Base-by-base conservation (phyloP, 495 filamentous ascomycete species). In the Neurospora cerealis region DNA sequence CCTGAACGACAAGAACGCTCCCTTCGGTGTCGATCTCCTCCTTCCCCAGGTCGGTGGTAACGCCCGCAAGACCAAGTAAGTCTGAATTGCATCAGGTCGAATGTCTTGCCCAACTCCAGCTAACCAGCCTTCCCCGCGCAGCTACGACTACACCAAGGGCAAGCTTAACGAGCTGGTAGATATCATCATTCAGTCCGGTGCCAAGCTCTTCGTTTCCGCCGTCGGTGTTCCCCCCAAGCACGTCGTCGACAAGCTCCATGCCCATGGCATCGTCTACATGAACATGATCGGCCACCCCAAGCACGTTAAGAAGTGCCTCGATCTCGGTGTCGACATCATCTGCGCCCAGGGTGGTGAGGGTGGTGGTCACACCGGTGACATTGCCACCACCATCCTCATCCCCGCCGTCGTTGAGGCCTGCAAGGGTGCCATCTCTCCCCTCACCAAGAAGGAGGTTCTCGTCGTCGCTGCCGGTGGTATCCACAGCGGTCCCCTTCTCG, bases 251-350 rank as follows among this genome's bases (percentile, higher is more conserved):
- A 90, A 86, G 75, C 90, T 99, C 41, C 96, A 99, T 88, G 88
- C 89, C 75, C 86, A 89, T 79, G 95, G 95, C 72, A 87, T 99
- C 74, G 87, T 97, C 72, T 97, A 95, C 89, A 99, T 99, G 96
- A 99, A 99, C 90, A 99, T 99, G 96, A 96, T 99, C 81, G 96
- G 95, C 73, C 96, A 98, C 88, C 96, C 96, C 76, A 99, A 99
- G 89, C 96, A 99, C 85, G 95, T 97, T 69, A 87, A 91, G 81
- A 98, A 98, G 88, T 92, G 92, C 81, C 87, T 99, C 72, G 95
- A 93, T 24, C 88, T 93, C 70, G 96, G 96, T 77, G 92, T 94
- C 41, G 94, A 97, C 81, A 90, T 97, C 77, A 91, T 97, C 42
- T 96, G 93, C 80, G 90, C 92, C 32, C 93, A 95, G 85, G 93